Conservation (phyloP, 2,329 filamentous ascomycete species). For the Phyllosticta citriasiana region DNA sequence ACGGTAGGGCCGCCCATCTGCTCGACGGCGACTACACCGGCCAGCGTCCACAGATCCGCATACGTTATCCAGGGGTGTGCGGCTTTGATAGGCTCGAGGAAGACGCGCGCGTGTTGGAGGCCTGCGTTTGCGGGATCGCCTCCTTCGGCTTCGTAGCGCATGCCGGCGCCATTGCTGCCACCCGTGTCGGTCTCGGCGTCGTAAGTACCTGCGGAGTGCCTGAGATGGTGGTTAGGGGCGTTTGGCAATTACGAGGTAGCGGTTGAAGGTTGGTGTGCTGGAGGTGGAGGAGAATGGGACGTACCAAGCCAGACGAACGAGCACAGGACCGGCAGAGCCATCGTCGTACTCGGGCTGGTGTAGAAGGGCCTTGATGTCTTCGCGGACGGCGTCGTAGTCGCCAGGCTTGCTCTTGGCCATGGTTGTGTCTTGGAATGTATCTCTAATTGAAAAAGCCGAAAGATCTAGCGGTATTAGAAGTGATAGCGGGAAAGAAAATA, state of each 20-base stretch:
- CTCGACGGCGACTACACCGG: conserved; percentile 47
- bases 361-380: conserved; percentile 44
- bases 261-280: neutral
- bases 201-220: conserved; percentile 57
- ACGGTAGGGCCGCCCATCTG: conserved; percentile 52
- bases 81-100: conserved; percentile 52
- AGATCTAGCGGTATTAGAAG: neutral
- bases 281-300: conserved; percentile 12
- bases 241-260: neutral
- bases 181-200: conserved; percentile 50
- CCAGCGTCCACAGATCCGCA: conserved; percentile 55
- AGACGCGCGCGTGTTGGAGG: conserved; percentile 52
- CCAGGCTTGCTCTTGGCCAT: conserved; percentile 13
- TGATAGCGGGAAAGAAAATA: neutral
- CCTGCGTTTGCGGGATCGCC: conserved; percentile 57
- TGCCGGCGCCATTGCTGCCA: conserved; percentile 55
- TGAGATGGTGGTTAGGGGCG: conserved; percentile 16
- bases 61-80: conserved; percentile 55
- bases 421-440: conserved; percentile 4
- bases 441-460: neutral
- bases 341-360: conserved; percentile 56
- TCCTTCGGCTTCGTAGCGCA: conserved; percentile 55
- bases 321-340: conserved; percentile 52
- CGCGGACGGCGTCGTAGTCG: conserved; percentile 39
- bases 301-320: conserved; percentile 54